Evolutionary conservation across 2,329 filamentous ascomycete species (phyloP).

Genomic region (Verticillium klebahnii): DNA sequence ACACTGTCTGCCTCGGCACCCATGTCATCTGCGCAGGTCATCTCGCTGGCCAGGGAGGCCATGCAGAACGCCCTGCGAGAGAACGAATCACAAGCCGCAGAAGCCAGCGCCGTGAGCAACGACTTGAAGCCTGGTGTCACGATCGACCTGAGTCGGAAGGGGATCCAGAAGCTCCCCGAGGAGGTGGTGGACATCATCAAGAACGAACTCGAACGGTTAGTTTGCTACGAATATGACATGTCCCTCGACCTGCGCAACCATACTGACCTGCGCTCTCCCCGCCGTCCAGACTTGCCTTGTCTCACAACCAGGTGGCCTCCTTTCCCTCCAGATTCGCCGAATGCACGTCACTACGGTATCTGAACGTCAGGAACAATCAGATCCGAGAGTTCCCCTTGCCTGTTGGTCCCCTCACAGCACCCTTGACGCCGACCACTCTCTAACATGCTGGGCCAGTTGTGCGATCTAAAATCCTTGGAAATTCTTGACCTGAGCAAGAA

Average conservation of each 20-base stretch:
- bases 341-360: constrained; percentile 72
- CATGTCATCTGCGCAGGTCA: constrained; percentile 59
- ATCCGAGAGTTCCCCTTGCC: constrained; percentile 59
- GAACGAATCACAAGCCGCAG: constrained; percentile 58
- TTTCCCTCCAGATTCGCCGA: constrained; percentile 69
- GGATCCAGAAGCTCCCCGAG: constrained; percentile 65
- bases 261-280: background rate
- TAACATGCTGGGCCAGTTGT: constrained; percentile 55
- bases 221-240: constrained; percentile 6
- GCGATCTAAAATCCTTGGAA: constrained; percentile 80
- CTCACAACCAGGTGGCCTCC: constrained; percentile 71
- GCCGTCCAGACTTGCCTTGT: constrained; percentile 65
- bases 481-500: constrained; percentile 92
- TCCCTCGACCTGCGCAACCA: background rate
- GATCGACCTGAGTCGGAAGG: constrained; percentile 72
- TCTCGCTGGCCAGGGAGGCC: constrained; percentile 60
- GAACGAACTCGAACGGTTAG: constrained; percentile 66
- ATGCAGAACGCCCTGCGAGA: constrained; percentile 64
- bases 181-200: constrained; percentile 73
- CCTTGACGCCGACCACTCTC: constrained; percentile 2
- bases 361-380: constrained; percentile 74
- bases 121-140: constrained; percentile 68
- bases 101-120: constrained; percentile 53
- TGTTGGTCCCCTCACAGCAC: constrained; percentile 29
- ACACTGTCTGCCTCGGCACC: constrained; percentile 45